phyloP scores from a whole-genome alignment of 495 filamentous ascomycete species.

The Geoglossum glabrum region DNA sequence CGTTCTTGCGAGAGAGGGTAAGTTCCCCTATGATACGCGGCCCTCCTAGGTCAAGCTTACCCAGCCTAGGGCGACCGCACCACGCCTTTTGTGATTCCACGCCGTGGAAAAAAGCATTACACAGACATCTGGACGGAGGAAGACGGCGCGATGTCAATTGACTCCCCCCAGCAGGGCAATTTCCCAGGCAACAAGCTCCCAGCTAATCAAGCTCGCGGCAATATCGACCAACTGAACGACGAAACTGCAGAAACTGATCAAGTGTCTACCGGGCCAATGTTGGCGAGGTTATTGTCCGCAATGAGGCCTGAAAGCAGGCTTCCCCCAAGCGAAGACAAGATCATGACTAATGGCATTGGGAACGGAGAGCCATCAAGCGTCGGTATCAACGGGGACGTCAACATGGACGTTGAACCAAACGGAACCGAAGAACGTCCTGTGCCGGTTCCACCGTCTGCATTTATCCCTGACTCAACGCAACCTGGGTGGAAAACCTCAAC shows the following conservation, averaged over 20 bases:
- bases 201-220: slow-evolving; percentile 66
- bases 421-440: slow-evolving; percentile 24
- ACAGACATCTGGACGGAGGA: slow-evolving; percentile 84
- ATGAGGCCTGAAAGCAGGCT: slow-evolving; percentile 65
- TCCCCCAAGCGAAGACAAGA: slow-evolving; percentile 34
- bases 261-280: slow-evolving; percentile 68
- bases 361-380: slow-evolving; percentile 26
- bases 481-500: slow-evolving; percentile 34
- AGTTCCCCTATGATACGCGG: slow-evolving; percentile 8
- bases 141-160: slow-evolving; percentile 54
- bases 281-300: slow-evolving; percentile 63
- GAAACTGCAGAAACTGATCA: slow-evolving; percentile 70
- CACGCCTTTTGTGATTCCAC: slow-evolving; percentile 67
- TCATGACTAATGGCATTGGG: slow-evolving; percentile 30
- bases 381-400: slow-evolving; percentile 31
- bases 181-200: slow-evolving; percentile 33
- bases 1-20: slow-evolving; percentile 69
- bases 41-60: slow-evolving; percentile 6
- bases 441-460: slow-evolving; percentile 47
- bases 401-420: slow-evolving; percentile 30
- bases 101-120: slow-evolving; percentile 68
- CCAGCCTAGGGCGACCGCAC: slow-evolving; percentile 48
- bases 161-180: slow-evolving; percentile 32
- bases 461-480: slow-evolving; percentile 49
- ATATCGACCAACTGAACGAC: slow-evolving; percentile 68